Base-by-base conservation (phyloP, 139 green algal species). In the Penium margaritaceum region DNA sequence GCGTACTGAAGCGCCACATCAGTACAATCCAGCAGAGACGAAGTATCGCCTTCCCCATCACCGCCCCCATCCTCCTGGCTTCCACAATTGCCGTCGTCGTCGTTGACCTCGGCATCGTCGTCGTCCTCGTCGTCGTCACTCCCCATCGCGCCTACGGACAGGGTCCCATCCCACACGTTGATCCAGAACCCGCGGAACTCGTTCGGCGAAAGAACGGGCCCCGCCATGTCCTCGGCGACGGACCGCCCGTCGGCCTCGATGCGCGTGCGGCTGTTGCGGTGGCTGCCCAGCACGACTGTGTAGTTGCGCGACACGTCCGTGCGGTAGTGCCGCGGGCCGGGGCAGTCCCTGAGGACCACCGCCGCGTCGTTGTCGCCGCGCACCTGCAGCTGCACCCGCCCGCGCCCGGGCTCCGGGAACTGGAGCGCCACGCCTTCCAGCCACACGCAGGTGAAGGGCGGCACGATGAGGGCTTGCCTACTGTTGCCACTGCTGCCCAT, bases 201-300 rank as follows among this genome's bases (percentile, higher is more conserved):
- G 71, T 19, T 65, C 32, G 81, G n/a, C n/a, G 36, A 69, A 37
- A 80, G 66, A 12, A 53, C 36, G 9, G 63, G 66, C 58, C 33
- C 34, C 24, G 21, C 53, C 21, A 69, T n/a, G 19, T 68, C 61
- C 44, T 76, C 68, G 12, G 36, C 53, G 24, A 78, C 67, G 9
- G 70, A 21, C 38, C 76, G 36, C 33, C 71, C 63, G 33, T 78
- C 65, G 5, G 63, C 65, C 39, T 78, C 71, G 9, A 78, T 80
- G n/a, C 32, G 41, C n/a, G 81, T n/a, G 38, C 71, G 63, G n/a
- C 34, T 29, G 15, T 78, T 78, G 19, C 66, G 38, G 43, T 78
- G 71, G 66, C 71, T 78, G 17, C 71, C 71, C n/a, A 78, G 73
- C 70, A 78, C 71, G 9, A 78, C 71, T n/a, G 66, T 78, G 34